Conservation (phyloP, 768 basidiomycete species). For the Rhizopogon roseolus region DNA sequence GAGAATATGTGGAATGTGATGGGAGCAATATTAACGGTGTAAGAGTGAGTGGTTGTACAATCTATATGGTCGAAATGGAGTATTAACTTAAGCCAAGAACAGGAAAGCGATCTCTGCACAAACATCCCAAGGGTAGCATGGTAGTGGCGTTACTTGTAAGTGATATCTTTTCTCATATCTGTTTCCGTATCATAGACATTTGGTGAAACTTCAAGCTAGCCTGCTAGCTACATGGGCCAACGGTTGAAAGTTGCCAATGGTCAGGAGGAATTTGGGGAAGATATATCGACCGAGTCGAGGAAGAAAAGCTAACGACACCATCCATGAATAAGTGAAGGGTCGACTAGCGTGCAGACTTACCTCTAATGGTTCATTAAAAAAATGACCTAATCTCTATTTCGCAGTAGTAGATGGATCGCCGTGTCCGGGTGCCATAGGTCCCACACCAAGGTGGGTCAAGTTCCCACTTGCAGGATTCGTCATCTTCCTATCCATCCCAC, state of each 20-base stretch:
- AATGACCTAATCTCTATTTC: constrained; percentile 9
- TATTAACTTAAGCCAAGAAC: neutral
- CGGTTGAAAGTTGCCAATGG: neutral
- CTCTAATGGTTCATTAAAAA: constrained; percentile 4
- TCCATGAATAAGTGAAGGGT: constrained; percentile 6
- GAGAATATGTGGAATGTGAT: neutral
- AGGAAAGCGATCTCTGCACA: neutral
- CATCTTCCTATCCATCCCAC: constrained; percentile 9
- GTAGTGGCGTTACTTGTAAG: neutral
- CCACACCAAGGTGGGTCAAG: constrained; percentile 3
- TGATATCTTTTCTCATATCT: constrained; percentile 8
- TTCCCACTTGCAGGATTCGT: neutral
- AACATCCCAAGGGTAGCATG: neutral
- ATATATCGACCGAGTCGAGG: neutral
- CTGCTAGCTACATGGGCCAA: neutral
- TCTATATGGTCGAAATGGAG: neutral
- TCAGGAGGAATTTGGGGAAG: neutral
- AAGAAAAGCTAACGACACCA: constrained; percentile 1
- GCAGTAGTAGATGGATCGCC: constrained; percentile 4
- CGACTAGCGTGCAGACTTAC: constrained; percentile 7
- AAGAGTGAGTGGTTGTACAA: neutral
- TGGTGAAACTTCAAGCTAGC: neutral
- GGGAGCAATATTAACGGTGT: neutral
- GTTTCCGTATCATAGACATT: constrained; percentile 4
- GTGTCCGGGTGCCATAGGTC: constrained; percentile 6